These are phyloP conservation scores for Solanum ahanhuiri DNA, from an alignment of 257 asterid species.

Conservation along the genomic window DNA sequence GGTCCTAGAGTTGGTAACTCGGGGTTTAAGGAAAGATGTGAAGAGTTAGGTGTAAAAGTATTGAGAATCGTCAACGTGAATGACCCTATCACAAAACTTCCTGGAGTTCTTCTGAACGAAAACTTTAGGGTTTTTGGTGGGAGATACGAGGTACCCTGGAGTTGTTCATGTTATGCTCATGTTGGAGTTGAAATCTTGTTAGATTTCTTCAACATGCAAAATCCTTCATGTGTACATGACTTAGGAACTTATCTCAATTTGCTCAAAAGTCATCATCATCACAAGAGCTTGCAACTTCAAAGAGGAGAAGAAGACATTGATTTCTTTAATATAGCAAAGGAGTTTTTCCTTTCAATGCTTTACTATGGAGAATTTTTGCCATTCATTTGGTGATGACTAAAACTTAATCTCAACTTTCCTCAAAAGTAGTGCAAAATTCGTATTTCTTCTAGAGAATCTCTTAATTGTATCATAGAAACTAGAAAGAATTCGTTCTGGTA, in stretches of 20 bases:
- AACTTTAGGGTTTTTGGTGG: slow-evolving; percentile 34
- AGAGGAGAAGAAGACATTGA: neutral
- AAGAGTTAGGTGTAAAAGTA: slow-evolving; percentile 51
- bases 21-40: slow-evolving; percentile 51
- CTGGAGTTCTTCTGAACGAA: slow-evolving; percentile 59
- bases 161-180: slow-evolving; percentile 46
- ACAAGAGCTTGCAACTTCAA: neutral
- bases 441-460: neutral
- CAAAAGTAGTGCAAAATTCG: no score
- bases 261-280: slow-evolving; percentile 25
- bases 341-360: neutral
- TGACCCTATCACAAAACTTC: slow-evolving; percentile 59
- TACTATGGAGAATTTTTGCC: neutral
- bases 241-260: slow-evolving; percentile 42
- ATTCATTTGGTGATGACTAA: neutral
- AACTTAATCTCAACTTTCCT: neutral
- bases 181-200: slow-evolving; percentile 54
- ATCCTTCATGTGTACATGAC: slow-evolving; percentile 63
- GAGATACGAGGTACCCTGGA: slow-evolving; percentile 30
- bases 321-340: neutral
- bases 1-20: slow-evolving; percentile 69
- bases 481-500: neutral
- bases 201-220: slow-evolving; percentile 45
- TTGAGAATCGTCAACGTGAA: slow-evolving; percentile 47
- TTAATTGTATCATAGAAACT: neutral